These are phyloP conservation scores for Hericium rajendrae DNA, from an alignment of 768 basidiomycete genomes.

Conservation along the genomic window DNA sequence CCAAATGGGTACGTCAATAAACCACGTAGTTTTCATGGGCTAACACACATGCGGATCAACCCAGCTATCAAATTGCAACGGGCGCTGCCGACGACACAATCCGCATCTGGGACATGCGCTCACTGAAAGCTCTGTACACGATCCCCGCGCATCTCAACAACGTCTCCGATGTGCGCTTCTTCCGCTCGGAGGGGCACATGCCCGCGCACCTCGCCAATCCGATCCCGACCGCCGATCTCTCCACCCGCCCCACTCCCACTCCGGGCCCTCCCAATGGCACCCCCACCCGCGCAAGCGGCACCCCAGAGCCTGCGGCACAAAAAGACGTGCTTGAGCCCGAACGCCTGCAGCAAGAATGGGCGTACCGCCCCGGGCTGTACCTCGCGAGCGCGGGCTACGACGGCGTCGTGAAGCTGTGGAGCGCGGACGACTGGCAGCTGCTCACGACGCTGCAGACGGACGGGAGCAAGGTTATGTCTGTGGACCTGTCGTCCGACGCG, in stretches of 20 bases:
- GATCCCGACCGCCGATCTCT: neutral
- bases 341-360: slow-evolving; percentile 54
- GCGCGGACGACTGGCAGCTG: slow-evolving; percentile 95
- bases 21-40: slow-evolving; percentile 3
- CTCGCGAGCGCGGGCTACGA: slow-evolving; percentile 93
- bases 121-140: slow-evolving; percentile 85
- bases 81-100: slow-evolving; percentile 97
- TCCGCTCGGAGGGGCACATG: slow-evolving; percentile 50
- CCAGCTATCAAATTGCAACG: slow-evolving; percentile 93
- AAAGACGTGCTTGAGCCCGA: slow-evolving; percentile 15
- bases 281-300: slow-evolving; percentile 18
- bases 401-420: slow-evolving; percentile 92
- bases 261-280: slow-evolving; percentile 25
- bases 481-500: slow-evolving; percentile 80
- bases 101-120: slow-evolving; percentile 97
- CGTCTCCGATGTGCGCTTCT: slow-evolving; percentile 93
- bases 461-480: slow-evolving; percentile 98
- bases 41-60: neutral
- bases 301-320: slow-evolving; percentile 3
- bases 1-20: slow-evolving; percentile 73
- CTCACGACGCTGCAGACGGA: slow-evolving; percentile 85
- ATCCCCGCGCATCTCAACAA: slow-evolving; percentile 95
- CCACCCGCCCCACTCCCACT: neutral
- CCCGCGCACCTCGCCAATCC: slow-evolving; percentile 26
- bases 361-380: slow-evolving; percentile 82